Base-by-base conservation (phyloP, 176 grass and related monocot species). In the Carex pumila region DNA sequence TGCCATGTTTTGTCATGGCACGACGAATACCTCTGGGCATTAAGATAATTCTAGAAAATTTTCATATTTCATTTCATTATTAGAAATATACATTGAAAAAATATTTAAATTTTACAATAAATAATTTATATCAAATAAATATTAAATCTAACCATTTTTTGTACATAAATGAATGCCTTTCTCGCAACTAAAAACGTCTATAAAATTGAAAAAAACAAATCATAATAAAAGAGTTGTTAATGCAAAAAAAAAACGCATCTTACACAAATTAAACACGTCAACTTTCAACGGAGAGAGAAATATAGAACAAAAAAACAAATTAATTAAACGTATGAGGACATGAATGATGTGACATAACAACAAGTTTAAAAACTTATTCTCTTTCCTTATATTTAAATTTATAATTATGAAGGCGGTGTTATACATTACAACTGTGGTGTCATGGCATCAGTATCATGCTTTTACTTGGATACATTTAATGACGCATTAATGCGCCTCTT, bases 401-500 rank as follows among this genome's bases (percentile, higher is more conserved):
- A 19, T 18, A 52, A 50, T 74, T 22, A 50, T 52, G 19, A 75
- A 75, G 2, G 43, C 19, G 45, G 71, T 74, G 39, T 52, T 50
- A 12, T 14, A 72, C 15, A 75, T 75, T 78, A 34, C 47, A 57
- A 57, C 29, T 50, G 39, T 68, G 81, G 61, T 83, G 45, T 10
- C 22, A 69, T 32, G 45, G 22, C 3, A 81, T 63, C 18, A 81
- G 34, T 64, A 47, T 55, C 32, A 49, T 69, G 71, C 21, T 30
- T 75, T 83, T 54, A 83, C 61, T 83, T 83, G 81, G 62, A 67
- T 65, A 76, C 71, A 82, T 82, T 83, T 85, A 75, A 76, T 53
- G 61, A 71, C 8, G 41, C 72, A 86, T 86, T 81, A 86, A 86
- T 86, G 85, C 49, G 3, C 61, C 84, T 36, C 61, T 86, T 92